phyloP scores from a whole-genome alignment of 1,284 basidiomycete species.

The Cryptococcus neoformans region DNA sequence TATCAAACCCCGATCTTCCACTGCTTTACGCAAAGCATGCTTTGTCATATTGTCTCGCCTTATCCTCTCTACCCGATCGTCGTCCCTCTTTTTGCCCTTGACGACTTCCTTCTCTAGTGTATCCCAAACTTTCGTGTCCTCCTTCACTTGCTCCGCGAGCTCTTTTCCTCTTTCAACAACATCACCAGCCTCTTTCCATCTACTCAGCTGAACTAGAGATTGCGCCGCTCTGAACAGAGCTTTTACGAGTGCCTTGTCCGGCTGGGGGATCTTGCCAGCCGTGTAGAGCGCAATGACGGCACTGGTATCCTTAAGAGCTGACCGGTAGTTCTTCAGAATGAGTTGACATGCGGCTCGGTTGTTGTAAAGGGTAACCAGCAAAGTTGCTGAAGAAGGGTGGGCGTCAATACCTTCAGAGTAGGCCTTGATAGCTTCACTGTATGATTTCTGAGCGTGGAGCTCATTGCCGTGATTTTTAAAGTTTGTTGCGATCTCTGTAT shows the following conservation, averaged over 20 bases:
- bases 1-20: conserved; percentile 37
- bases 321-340: conserved; percentile 84
- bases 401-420: conserved; percentile 88
- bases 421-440: conserved; percentile 81
- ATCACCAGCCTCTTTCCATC: conserved; percentile 74
- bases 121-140: conserved; percentile 25
- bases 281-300: conserved; percentile 63
- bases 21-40: conserved; percentile 27
- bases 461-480: conserved; percentile 97
- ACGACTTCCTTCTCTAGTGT: conserved; percentile 24
- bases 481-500: conserved; percentile 77
- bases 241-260: conserved; percentile 59
- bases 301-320: conserved; percentile 78
- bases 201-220: conserved; percentile 68
- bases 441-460: conserved; percentile 82
- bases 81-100: conserved; percentile 23
- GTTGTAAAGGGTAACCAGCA: conserved; percentile 71
- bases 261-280: background rate
- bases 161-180: conserved; percentile 59
- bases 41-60: conserved; percentile 32
- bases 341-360: conserved; percentile 94
- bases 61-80: conserved; percentile 36
- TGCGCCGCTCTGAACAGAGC: conserved; percentile 77
- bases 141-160: conserved; percentile 23
- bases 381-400: conserved; percentile 61